Evolutionary conservation across 2,329 filamentous ascomycete species (phyloP).

Genomic region (Stagonosporopsis vannaccii): DNA sequence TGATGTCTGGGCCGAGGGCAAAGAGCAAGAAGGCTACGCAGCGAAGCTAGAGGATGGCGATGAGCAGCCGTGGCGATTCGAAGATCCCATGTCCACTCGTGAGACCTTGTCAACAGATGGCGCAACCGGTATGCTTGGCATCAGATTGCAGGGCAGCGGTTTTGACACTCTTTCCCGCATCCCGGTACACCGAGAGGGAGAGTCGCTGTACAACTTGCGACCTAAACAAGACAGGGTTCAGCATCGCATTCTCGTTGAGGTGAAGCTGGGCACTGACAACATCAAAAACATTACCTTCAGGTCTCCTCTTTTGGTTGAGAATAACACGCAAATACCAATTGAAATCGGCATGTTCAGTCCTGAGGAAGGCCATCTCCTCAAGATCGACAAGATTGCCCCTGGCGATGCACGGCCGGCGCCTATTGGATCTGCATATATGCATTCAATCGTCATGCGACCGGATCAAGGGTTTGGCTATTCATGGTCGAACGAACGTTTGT

Average conservation of each 20-base stretch:
- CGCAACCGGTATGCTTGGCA: constrained; percentile 77
- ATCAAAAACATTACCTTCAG: constrained; percentile 97
- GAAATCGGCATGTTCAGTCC: constrained; percentile 91
- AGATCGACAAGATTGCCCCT: constrained; percentile 96
- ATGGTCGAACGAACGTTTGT: constrained; percentile 88
- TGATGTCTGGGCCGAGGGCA: constrained; percentile 76
- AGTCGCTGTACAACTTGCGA: constrained; percentile 85
- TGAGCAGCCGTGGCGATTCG: constrained; percentile 94
- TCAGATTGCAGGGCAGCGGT: constrained; percentile 89
- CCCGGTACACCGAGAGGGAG: constrained; percentile 90
- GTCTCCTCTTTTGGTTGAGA: constrained; percentile 90
- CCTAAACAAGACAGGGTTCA: constrained; percentile 85
- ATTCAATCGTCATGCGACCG: constrained; percentile 85
- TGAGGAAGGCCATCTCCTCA: constrained; percentile 86
- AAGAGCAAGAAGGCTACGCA: constrained; percentile 72
- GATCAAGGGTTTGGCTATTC: constrained; percentile 96
- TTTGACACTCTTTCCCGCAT: constrained; percentile 92
- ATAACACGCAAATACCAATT: constrained; percentile 94
- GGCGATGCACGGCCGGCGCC: constrained; percentile 89
- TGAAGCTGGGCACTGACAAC: constrained; percentile 89
- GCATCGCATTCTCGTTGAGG: constrained; percentile 90
- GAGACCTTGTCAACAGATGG: constrained; percentile 89
- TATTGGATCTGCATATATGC: constrained; percentile 89
- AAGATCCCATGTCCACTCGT: constrained; percentile 95
- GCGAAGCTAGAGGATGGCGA: constrained; percentile 85